Evolutionary conservation across 2,329 filamentous ascomycete genomes (phyloP).

Genomic region (Ciborinia camelliae): DNA sequence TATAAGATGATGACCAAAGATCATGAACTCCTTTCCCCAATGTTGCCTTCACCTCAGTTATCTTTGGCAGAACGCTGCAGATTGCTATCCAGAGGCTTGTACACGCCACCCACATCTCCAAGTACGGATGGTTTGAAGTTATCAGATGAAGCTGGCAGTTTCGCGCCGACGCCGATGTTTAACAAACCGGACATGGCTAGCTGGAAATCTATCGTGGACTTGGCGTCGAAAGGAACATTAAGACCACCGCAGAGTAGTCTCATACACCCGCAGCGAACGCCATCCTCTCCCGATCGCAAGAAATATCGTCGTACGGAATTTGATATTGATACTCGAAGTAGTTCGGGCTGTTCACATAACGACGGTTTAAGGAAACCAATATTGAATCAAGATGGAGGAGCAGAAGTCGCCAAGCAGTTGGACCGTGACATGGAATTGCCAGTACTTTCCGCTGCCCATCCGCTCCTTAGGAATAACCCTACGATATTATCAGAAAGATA

Average conservation of each 20-base stretch:
- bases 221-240: neutral
- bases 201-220: neutral
- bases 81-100: neutral
- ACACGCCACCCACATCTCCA: neutral
- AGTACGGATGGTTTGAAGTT: neutral
- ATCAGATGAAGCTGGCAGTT: neutral
- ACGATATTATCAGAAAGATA: neutral
- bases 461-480: neutral
- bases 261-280: neutral
- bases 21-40: neutral
- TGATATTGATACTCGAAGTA: neutral
- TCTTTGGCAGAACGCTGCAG: neutral
- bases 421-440: neutral
- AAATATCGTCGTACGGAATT: slow-evolving; percentile 5
- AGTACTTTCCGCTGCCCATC: neutral
- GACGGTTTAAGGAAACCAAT: neutral
- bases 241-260: neutral
- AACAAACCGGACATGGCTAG: neutral
- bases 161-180: neutral
- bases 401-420: neutral
- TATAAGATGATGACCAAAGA: neutral
- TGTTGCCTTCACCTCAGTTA: neutral
- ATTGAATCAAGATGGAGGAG: neutral
- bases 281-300: neutral
- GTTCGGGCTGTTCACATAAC: neutral